Base-by-base conservation (phyloP, 2,329 filamentous ascomycete genomes). In the Phaeoacremonium minimum region DNA sequence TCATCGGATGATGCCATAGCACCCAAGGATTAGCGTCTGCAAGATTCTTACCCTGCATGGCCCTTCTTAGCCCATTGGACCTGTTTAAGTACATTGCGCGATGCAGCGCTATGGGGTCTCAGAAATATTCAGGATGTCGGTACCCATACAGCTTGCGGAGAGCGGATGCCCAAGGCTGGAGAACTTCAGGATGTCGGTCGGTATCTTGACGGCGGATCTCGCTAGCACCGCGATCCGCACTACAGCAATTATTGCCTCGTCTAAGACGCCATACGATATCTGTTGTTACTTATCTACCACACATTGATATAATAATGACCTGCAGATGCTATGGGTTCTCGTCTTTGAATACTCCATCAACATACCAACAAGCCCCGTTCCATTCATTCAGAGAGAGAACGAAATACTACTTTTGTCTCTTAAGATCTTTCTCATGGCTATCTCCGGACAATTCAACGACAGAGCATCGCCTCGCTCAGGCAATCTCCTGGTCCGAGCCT, bases 401-500 rank as follows among this genome's bases (percentile, higher is more conserved):
- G n/a, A 26, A 26, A 26, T n/a, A 26, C 22, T 9, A 9, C 22
- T 26, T n/a, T n/a, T 9, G 22, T n/a, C n/a, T 26, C 22, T 26
- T n/a, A 9, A 26, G n/a, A 26, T 26, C n/a, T 26, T 9, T 26
- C n/a, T n/a, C 9, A 26, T 26, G 22, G 22, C 22, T 9, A n/a
- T n/a, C 22, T 26, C 22, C 22, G 22, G n/a, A n/a, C 22, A 26
- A 26, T 9, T 9, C 22, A n/a, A n/a, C 22, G 22, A 26, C n/a
- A 26, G 9, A 9, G 22, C 22, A 9, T n/a, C 22, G 22, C 22
- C 9, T 9, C 22, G 22, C n/a, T 26, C 22, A 26, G 22, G 19
- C 33, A 19, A 28, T n/a, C 35, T 38, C 32, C 18, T 44, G 35
- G 30, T 47, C 42, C 11, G 38, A 42, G 35, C 33, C 44, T 12